Percentiles rank a stretch among this genome's conserved stretches.
Evolutionary conservation across 164 flowering plant species (phyloP).

Genomic region (Warburgia ugandensis): DNA sequence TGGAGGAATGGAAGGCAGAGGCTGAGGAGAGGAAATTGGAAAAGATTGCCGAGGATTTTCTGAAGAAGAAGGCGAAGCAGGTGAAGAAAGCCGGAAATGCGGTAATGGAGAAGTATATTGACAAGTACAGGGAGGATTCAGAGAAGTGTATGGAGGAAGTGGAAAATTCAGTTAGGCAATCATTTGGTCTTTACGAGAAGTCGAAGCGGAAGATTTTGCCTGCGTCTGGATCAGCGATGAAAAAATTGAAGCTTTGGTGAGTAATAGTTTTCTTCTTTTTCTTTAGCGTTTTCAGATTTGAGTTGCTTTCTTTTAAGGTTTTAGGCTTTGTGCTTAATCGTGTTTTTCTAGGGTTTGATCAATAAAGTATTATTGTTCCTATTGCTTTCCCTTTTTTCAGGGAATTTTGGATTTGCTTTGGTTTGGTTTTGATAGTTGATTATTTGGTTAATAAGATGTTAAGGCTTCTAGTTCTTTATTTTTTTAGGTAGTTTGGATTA

Average conservation of each 20-base stretch:
- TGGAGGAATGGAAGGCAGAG: conserved; percentile 91
- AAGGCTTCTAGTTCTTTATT: too few relatives aligned
- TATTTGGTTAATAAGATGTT: too few relatives aligned
- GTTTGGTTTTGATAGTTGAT: too few relatives aligned
- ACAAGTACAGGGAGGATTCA: conserved; percentile 59
- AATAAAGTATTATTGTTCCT: not conserved
- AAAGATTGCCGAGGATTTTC: conserved; percentile 79
- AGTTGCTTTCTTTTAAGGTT: too few relatives aligned
- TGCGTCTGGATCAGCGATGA: conserved; percentile 24
- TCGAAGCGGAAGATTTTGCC: conserved; percentile 36
- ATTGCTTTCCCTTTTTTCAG: not conserved
- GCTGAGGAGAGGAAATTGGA: conserved; percentile 79
- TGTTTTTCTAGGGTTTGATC: too few relatives aligned
- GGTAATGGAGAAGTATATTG: conserved; percentile 55
- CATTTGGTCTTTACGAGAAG: conserved; percentile 18
- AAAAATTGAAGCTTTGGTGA: conserved; percentile 76
- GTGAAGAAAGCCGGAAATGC: conserved; percentile 28
- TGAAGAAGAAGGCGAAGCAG: conserved; percentile 63
- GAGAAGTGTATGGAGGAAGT: conserved; percentile 61
- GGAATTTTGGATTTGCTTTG: too few relatives aligned
- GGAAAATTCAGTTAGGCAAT: conserved; percentile 41
- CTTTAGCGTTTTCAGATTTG: conserved; percentile 3
- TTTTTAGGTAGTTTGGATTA: too few relatives aligned
- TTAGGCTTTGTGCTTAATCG: too few relatives aligned
- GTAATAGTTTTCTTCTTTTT: too few relatives aligned